Percentiles rank a stretch among this genome's conserved stretches.
Evolutionary conservation across 768 basidiomycete genomes (phyloP).

Genomic region (Kwoniella botswanensis): DNA sequence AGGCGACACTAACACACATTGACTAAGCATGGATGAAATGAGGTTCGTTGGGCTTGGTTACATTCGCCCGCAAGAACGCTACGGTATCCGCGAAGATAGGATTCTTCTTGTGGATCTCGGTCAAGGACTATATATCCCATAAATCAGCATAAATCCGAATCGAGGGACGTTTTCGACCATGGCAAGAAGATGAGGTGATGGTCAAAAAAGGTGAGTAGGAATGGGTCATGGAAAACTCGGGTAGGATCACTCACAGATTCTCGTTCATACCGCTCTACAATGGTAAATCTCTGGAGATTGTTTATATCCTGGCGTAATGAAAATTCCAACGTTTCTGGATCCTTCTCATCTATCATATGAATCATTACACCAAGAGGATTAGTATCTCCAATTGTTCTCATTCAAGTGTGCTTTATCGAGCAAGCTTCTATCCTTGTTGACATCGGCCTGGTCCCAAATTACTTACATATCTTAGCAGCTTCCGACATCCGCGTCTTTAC

Average conservation of each 20-base stretch:
- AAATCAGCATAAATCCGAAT: neutral
- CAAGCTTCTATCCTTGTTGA: too few relatives aligned
- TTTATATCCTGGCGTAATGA: neutral
- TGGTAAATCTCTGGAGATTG: neutral
- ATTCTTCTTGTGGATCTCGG: conserved; percentile 3
- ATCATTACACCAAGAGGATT: too few relatives aligned
- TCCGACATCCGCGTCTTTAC: neutral
- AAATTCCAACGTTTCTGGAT: neutral
- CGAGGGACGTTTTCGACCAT: too few relatives aligned
- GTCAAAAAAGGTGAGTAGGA: too few relatives aligned
- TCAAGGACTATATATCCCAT: neutral
- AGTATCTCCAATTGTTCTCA: too few relatives aligned
- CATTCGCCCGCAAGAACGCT: conserved; percentile 1
- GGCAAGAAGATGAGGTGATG: too few relatives aligned
- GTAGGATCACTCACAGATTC: conserved; percentile 2
- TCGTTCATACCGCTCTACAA: neutral
- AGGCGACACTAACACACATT: neutral
- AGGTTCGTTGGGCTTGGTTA: conserved; percentile 1
- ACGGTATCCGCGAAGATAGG: conserved; percentile 8
- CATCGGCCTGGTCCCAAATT: too few relatives aligned
- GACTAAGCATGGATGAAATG: neutral
- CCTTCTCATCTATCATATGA: conserved; percentile 1
- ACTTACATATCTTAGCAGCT: conserved; percentile 6
- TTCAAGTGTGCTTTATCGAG: too few relatives aligned
- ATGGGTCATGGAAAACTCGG: too few relatives aligned